Conservation (phyloP, 495 filamentous ascomycete species). For the Aspergillus panamensis region DNA sequence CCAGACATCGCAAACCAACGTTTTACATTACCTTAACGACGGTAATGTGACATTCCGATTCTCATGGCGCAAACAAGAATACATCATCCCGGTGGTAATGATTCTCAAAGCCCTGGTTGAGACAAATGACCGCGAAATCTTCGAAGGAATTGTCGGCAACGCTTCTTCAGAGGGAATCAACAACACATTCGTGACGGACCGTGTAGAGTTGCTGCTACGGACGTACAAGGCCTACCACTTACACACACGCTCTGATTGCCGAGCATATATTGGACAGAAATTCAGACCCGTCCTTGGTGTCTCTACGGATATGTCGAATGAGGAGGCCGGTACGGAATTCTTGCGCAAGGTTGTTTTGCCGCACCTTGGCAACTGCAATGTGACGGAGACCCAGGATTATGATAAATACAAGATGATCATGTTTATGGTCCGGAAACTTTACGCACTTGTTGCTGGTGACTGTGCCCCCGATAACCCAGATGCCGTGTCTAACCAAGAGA, state of each 20-base stretch:
- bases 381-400: slow-evolving; percentile 72
- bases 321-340: slow-evolving; percentile 86
- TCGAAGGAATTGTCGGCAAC: slow-evolving; percentile 77
- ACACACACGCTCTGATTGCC: slow-evolving; percentile 71
- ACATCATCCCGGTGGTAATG: slow-evolving; percentile 91
- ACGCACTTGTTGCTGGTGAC: slow-evolving; percentile 85
- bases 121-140: slow-evolving; percentile 95
- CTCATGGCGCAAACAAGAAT: slow-evolving; percentile 97
- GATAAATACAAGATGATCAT: slow-evolving; percentile 94
- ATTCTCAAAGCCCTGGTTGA: slow-evolving; percentile 90
- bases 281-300: slow-evolving; percentile 84
- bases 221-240: slow-evolving; percentile 89
- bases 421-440: slow-evolving; percentile 95
- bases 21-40: slow-evolving; percentile 90
- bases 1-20: slow-evolving; percentile 96
- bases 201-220: slow-evolving; percentile 84
- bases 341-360: slow-evolving; percentile 84
- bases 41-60: slow-evolving; percentile 96
- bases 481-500: slow-evolving; percentile 90
- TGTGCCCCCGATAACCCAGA: slow-evolving; percentile 93
- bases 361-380: slow-evolving; percentile 78
- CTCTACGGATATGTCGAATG: slow-evolving; percentile 72
- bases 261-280: slow-evolving; percentile 80
- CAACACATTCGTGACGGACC: slow-evolving; percentile 92
- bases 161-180: slow-evolving; percentile 68